Evolutionary conservation across 2,329 filamentous ascomycete genomes (phyloP).

Genomic region (Orbilia brochopaga): DNA sequence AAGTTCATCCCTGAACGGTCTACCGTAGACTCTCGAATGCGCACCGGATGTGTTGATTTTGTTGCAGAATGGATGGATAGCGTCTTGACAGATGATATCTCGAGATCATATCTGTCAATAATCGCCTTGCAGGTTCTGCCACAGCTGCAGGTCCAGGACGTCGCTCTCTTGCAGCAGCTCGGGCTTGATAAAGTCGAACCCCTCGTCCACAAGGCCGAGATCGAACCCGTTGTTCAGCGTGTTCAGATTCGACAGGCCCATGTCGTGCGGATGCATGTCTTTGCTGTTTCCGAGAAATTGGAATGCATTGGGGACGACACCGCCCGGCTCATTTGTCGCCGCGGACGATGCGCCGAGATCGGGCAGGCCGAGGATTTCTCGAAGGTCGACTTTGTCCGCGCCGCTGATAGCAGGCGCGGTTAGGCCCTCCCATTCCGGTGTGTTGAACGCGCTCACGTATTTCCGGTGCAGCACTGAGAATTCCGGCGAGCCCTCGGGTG

Average conservation of each 20-base stretch:
- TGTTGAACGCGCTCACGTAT: slow-evolving; percentile 46
- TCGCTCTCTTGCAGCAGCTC: slow-evolving; percentile 47
- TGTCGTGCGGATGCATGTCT: slow-evolving; percentile 31
- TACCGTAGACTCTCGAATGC: not conserved
- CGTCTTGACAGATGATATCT: not conserved
- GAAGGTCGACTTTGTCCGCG: slow-evolving; percentile 39
- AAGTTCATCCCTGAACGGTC: slow-evolving; percentile 21
- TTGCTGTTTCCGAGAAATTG: slow-evolving; percentile 36
- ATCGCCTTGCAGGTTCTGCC: slow-evolving; percentile 43
- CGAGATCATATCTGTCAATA: slow-evolving; percentile 14
- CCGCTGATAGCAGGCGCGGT: slow-evolving; percentile 28
- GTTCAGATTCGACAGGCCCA: slow-evolving; percentile 37
- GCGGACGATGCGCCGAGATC: slow-evolving; percentile 30
- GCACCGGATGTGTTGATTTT: slow-evolving; percentile 31
- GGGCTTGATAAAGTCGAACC: slow-evolving; percentile 49
- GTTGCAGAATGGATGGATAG: slow-evolving; percentile 11
- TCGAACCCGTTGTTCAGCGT: slow-evolving; percentile 38
- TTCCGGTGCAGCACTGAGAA: slow-evolving; percentile 29
- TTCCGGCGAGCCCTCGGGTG: slow-evolving; percentile 46
- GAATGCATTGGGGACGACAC: slow-evolving; percentile 19
- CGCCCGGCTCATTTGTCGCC: slow-evolving; percentile 19
- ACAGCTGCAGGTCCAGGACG: slow-evolving; percentile 46
- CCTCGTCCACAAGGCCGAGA: slow-evolving; percentile 36
- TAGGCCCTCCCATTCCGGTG: slow-evolving; percentile 44
- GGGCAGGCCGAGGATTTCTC: slow-evolving; percentile 41